Base-by-base conservation (phyloP, 805 yeast species). In the Kodamaea kaohsiungensis region DNA sequence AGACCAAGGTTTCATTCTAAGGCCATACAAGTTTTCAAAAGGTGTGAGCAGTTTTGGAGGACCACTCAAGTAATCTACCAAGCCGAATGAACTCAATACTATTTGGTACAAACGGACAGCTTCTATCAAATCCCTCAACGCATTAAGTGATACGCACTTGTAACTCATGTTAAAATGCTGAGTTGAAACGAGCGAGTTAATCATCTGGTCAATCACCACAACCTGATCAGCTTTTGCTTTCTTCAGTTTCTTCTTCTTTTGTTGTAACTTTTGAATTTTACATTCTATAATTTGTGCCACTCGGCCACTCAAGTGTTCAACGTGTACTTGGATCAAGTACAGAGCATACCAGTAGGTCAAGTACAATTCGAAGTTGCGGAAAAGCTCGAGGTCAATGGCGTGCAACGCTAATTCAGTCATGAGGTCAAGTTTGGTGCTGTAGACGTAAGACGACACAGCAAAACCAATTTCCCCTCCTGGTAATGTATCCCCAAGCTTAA, bases 1-100 rank as follows among this genome's bases (percentile, higher is more conserved):
- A 18, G 87, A 81, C 72, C 88, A 89, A 3, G 95, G 85, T 66
- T 90, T 91, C 81, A 90, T 79, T 59, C 96, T 81, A 46, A 91
- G 71, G 9, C 65, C 58, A 51, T 59, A 73, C 17, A 71, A 55
- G 42, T 55, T 54, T 49, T 72, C 70, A 37, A 61, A 56, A 10
- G 59, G 52, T 5, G 69, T 61, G 10, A 61, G 51, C 43, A 57
- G 56, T 15, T 65, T 56, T 59, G 59, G 54, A 57, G 72, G 54
- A 63, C 77, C 59, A 52, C 58, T 51, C 59, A 65, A 22, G 66
- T 61, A 64, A 45, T 62, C 62, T 18, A 65, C 51, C 15, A 66
- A 42, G 3, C 57, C 57, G 9, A 66, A 55, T 12, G 61, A 53
- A 10, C 66, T 59, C 16, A 68, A 52, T 8, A 63, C 52, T 7